A percentile compares a stretch with the other conserved stretches of the same genome.
phyloP scores from a whole-genome alignment of 257 asterid species.

The Nicotiana tomentosiformis region DNA sequence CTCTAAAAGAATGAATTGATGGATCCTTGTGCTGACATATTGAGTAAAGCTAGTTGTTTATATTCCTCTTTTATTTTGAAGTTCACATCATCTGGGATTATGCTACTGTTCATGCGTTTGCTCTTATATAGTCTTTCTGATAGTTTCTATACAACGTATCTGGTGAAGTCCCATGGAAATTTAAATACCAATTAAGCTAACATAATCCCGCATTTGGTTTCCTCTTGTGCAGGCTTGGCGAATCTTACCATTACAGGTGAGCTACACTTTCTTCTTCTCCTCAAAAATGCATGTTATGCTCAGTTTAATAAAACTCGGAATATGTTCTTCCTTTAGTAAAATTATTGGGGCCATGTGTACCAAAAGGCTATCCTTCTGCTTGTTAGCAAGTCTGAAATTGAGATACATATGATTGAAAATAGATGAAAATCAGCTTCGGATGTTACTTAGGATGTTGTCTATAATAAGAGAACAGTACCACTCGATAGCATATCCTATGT shows the following conservation, averaged over 20 bases:
- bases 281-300: background rate
- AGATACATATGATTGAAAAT: background rate
- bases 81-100: background rate
- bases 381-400: background rate
- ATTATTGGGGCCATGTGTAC: background rate
- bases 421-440: background rate
- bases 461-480: background rate
- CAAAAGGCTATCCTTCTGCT: background rate
- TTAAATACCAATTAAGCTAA: background rate
- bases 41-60: background rate
- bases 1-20: background rate
- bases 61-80: background rate
- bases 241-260: slow-evolving; percentile 79
- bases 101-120: background rate
- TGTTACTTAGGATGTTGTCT: background rate
- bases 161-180: background rate
- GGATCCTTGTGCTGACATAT: background rate
- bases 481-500: background rate
- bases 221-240: slow-evolving; percentile 67
- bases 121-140: background rate
- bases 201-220: background rate
- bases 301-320: background rate
- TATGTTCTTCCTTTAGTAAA: background rate
- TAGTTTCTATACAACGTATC: background rate
- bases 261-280: background rate